Percentiles rank a stretch among this genome's conserved stretches.
These are phyloP conservation scores for Lonicera japonica DNA, from an alignment of 129 eudicot genomes.

Conservation along the genomic window DNA sequence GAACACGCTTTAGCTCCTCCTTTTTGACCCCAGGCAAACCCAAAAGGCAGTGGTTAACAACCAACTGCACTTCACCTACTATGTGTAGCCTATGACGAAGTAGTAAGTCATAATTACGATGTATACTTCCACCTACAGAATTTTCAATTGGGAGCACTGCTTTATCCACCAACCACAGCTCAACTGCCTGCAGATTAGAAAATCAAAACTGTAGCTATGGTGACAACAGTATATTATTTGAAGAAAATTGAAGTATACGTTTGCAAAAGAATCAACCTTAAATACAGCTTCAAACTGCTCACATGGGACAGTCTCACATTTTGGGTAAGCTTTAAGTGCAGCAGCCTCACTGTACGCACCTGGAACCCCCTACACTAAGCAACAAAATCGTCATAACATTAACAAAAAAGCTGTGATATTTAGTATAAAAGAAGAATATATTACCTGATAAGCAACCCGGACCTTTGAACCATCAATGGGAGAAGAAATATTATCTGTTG, in stretches of 20 bases:
- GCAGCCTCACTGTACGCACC: slow-evolving; percentile 93
- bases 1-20: slow-evolving; percentile 80
- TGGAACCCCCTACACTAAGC: slow-evolving; percentile 53
- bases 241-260: no score
- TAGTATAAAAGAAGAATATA: not conserved
- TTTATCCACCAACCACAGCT: slow-evolving; percentile 89
- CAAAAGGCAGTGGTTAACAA: slow-evolving; percentile 87
- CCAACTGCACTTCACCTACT: slow-evolving; percentile 89
- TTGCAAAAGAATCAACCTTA: slow-evolving; percentile 46
- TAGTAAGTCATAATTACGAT: slow-evolving; percentile 82
- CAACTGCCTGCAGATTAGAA: slow-evolving; percentile 65
- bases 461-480: slow-evolving; percentile 49
- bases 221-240: no score
- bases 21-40: slow-evolving; percentile 90
- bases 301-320: slow-evolving; percentile 85
- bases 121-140: slow-evolving; percentile 91
- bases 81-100: slow-evolving; percentile 90
- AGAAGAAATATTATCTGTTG: slow-evolving; percentile 41
- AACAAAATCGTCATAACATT: not conserved
- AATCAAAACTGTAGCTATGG: not conserved
- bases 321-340: slow-evolving; percentile 83
- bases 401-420: not conserved
- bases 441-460: slow-evolving; percentile 95
- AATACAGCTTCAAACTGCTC: slow-evolving; percentile 79
- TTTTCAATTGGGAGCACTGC: slow-evolving; percentile 98